phyloP scores from a whole-genome alignment of 352 stramenopile species.

The Phytophthora pseudosyringae region DNA sequence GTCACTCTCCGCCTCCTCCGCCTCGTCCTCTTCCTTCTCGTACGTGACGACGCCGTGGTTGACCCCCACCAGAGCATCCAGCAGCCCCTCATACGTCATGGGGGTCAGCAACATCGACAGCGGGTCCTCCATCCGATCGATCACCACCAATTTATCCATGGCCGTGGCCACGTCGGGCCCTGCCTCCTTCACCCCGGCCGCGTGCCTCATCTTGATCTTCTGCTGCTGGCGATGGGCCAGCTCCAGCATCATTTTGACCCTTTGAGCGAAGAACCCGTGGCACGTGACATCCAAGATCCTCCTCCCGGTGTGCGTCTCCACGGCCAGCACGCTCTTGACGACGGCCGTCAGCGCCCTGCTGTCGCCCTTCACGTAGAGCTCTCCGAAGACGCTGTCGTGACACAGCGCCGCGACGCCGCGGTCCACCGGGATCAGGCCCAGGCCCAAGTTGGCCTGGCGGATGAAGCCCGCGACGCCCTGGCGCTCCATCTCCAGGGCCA shows the following conservation, averaged over 20 bases:
- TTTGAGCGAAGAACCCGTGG: constrained; percentile 57
- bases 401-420: constrained; percentile 62
- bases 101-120: constrained; percentile 84
- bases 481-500: constrained; percentile 75
- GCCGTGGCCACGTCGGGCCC: constrained; percentile 4
- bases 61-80: constrained; percentile 75
- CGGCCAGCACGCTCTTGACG: constrained; percentile 64
- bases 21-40: constrained; percentile 43
- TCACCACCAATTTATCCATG: constrained; percentile 69
- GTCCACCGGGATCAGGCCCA: constrained; percentile 72
- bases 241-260: constrained; percentile 71
- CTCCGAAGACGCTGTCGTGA: constrained; percentile 68
- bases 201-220: constrained; percentile 35
- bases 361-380: constrained; percentile 76
- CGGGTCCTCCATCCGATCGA: constrained; percentile 83
- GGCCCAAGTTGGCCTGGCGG: constrained; percentile 53
- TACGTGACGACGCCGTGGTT: constrained; percentile 79
- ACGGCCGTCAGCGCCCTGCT: constrained; percentile 66
- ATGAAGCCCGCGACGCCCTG: constrained; percentile 68
- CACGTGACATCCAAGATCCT: constrained; percentile 51
- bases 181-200: constrained; percentile 5
- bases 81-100: constrained; percentile 85
- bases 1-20: constrained; percentile 26
- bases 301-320: constrained; percentile 52
- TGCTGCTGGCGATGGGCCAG: constrained; percentile 53